Evolutionary conservation across 2,329 filamentous ascomycete species (phyloP), one percentile per base, ranked within the genome.

Genomic region (Nannizziopsis barbatae): DNA sequence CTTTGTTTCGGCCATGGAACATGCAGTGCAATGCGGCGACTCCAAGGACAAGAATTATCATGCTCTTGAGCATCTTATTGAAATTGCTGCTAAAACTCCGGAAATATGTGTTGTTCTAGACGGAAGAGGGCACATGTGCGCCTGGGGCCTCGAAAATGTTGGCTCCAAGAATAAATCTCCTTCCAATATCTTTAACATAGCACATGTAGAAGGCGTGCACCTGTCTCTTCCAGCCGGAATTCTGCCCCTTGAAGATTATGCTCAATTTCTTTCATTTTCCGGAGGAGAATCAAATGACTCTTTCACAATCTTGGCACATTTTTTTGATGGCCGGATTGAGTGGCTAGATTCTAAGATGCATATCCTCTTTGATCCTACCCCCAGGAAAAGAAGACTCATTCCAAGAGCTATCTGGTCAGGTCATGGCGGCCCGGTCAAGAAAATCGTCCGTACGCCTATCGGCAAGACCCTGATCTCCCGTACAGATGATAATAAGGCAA

Each of bases 81-180:
- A 88, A 56, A 76, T 95, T 56, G 86, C 87, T 8, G 92, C 90
- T 53, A 82, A 83, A 45, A 84, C 77, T 49, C 86, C 89, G 0
- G 92, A 98, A 62, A 79, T 98, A 2, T 92, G 88, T 56, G 75
- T 96, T 18, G 80, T 90, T 7, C 72, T 95, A 42, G 87, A 96
- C 64, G 81, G 82, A n/a, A 72, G 75, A 42, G 90, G 90, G 1
- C 81, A 82, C 55, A 86, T 96, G 83, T 88, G 86, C 36, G 87
- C 86, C 0, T 95, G 90, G 86, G 90, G 87, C 0, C 69, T 98
- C 49, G 89, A 96, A 63, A 89, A 90, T 59, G 77, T 94, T 15
- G 83, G 84, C 32, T 81, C 78, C 57, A 86, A 82, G 59, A 71
- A 74, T 30, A 79, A 77, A 55, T 78, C 77, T 51, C 73, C 76